phyloP scores from a whole-genome alignment of 257 asterid genomes.

The Anisodus acutangulus region DNA sequence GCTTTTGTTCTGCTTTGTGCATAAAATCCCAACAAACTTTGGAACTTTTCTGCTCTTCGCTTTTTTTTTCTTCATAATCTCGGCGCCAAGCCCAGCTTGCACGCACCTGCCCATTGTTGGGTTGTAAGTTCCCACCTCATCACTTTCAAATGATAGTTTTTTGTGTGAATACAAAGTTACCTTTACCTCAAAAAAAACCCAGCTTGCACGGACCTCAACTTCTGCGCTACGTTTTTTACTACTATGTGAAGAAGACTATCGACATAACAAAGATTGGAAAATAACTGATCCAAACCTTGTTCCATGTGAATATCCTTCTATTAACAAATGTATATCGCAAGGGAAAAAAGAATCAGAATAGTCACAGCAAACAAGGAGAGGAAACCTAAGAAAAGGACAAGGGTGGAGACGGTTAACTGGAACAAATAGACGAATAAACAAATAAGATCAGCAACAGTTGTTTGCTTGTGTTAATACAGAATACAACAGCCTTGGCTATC shows the following conservation, averaged over 20 bases:
- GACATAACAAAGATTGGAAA: conserved; percentile 24
- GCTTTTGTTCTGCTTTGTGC: background rate
- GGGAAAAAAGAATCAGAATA: background rate
- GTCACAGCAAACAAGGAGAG: conserved; percentile 15
- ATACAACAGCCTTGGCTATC: conserved; percentile 1
- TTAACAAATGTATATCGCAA: conserved; percentile 18
- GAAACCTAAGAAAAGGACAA: conserved; percentile 15
- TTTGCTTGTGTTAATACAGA: conserved; percentile 5
- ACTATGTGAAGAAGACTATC: background rate
- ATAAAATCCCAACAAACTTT: background rate
- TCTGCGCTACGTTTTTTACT: background rate
- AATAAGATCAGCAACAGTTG: background rate
- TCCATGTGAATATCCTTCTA: conserved; percentile 1
- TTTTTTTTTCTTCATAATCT: background rate
- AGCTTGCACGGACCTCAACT: background rate
- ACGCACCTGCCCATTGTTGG: too few relatives aligned
- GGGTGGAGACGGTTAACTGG: background rate
- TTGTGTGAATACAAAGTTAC: too few relatives aligned
- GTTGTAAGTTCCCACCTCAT: too few relatives aligned
- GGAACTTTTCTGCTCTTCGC: background rate
- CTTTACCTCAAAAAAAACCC: too few relatives aligned
- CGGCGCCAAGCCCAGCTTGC: background rate
- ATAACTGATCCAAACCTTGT: conserved; percentile 2
- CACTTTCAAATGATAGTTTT: too few relatives aligned
- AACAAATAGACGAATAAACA: background rate